These are phyloP conservation scores for Inga laurina DNA, from an alignment of 306 rosid genomes.

Conservation along the genomic window DNA sequence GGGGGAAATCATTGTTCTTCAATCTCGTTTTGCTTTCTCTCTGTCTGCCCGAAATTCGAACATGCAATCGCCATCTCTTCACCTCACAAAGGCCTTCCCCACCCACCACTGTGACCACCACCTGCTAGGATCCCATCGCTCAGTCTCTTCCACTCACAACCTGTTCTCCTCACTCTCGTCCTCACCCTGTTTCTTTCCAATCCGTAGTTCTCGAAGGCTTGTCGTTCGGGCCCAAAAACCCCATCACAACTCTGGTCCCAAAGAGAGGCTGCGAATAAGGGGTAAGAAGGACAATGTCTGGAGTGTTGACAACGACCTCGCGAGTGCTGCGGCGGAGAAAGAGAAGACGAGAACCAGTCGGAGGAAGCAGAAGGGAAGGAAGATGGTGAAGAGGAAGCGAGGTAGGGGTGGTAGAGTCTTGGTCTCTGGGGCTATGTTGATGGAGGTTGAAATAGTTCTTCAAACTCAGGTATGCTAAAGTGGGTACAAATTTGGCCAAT, in stretches of 20 bases:
- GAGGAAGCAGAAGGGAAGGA: slow-evolving; percentile 49
- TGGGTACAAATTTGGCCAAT: background rate
- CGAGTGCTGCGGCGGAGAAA: slow-evolving; percentile 43
- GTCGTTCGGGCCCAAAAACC: slow-evolving; percentile 44
- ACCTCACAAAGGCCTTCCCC: slow-evolving; percentile 30
- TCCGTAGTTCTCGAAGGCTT: slow-evolving; percentile 40
- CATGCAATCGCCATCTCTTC: slow-evolving; percentile 57
- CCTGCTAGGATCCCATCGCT: slow-evolving; percentile 40
- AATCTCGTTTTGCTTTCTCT: background rate
- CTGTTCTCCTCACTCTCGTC: slow-evolving; percentile 31
- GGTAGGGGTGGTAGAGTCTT: slow-evolving; percentile 47
- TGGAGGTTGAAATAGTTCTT: slow-evolving; percentile 84
- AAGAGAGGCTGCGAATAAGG: slow-evolving; percentile 35
- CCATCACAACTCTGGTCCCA: slow-evolving; percentile 29
- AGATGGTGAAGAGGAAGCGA: slow-evolving; percentile 47
- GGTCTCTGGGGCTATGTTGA: slow-evolving; percentile 80
- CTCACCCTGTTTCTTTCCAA: slow-evolving; percentile 36
- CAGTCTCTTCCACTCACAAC: slow-evolving; percentile 43
- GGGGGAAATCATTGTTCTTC: too few species aligned
- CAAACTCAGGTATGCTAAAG: slow-evolving; percentile 70
- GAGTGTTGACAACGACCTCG: slow-evolving; percentile 81
- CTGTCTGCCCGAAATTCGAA: background rate
- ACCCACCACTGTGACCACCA: slow-evolving; percentile 18
- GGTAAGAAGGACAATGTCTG: slow-evolving; percentile 84
- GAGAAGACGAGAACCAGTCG: slow-evolving; percentile 27